Base-by-base conservation (phyloP, 371 early-diverging fungal species). In the Chytridiales sp. region DNA sequence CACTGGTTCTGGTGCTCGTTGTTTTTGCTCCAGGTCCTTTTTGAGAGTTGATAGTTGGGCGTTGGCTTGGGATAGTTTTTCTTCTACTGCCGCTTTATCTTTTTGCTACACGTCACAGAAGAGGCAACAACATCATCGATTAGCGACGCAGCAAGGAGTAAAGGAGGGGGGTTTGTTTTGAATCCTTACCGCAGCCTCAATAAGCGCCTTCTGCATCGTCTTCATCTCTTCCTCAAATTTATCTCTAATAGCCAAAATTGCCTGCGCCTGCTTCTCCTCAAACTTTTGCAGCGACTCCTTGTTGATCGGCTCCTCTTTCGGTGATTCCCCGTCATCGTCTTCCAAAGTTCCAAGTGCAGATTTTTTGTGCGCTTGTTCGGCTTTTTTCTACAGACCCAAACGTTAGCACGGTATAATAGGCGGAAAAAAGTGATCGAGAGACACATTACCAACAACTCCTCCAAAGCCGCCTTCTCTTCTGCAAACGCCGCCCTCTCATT, bases 381-480 rank as follows among this genome's bases (percentile, higher is more conserved):
- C 40, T 43, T 70, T 31, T 19, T 32, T 59, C 60, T 62, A 32
- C 46, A 9, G 17, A 15, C 42, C 30, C 24, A 13, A 15, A 52
- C 21, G 36, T 35, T 21, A 8, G 39, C 47, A 64, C 17, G 57
- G 31, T 0, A 0, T 4, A 41, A 27, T 15, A 35, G 6, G 13
- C n/a, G 35, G 5, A 21, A 50, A 44, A 27, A 1, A 35, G 21
- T 22, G 15, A 26, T 26, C 32, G 24, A 17, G 41, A 3, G 15
- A 40, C 9, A 24, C 9, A 21, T 24, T 29, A 35, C 59, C 46
- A 47, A 67, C 72, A 32, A 68, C 3, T 49, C 55, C 44, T 68
- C 59, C 9, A 76, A 53, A 1, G 43, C 59, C 5, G 56, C 54
- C 47, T 69, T 62, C 44, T 77, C 74, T 46, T 72, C 67, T 36